Base-by-base conservation (phyloP, 108 stramenopile genomes). In the Pseudonitzschia pungens region DNA sequence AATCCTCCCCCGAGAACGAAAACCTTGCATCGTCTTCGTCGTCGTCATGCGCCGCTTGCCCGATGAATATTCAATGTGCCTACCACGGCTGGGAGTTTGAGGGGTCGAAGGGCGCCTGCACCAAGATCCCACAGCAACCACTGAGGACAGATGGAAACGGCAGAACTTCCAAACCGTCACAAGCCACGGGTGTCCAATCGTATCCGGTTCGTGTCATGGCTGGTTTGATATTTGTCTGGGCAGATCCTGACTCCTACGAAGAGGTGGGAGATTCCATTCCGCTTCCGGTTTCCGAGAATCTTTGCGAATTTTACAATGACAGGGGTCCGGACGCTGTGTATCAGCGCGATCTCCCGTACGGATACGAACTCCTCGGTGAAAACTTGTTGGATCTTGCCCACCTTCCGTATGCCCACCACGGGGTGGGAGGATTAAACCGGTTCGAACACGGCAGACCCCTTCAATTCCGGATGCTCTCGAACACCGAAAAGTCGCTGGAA, bases 51-150 rank as follows among this genome's bases (percentile, higher is more conserved):
- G 26, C 55, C 21, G 57, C 57, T 7, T 42, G 52, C 50, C 42
- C 6, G 9, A 43, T 9, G 42, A 57, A 73, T n/a, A 21, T 78
- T 9, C 74, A 74, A 42, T 78, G 77, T 42, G 42, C 73, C 28
- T 78, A 78, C 50, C 77, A 78, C 43, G 77, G 77, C 15, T 74
- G 77, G 77, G 77, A 78, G 55, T 78, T 78, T 29, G 50, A 78
- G 43, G 63, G 77, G 7, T 43, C 42, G 11, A 29, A 33, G 27
- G 77, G 77, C 6, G 29, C 41, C 0, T 74, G 73, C 57, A 69
- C 52, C 21, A 68, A 51, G 24, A 69, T 78, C 26, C 77, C 77
- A 7, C 77, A 78, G 56, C 20, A 48, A 56, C 55, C 14, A 20
- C 21, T 0, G 20, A 20, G 20, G 55, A 56, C 14, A 20, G 24